These are phyloP conservation scores for Suillus weaverae DNA, from an alignment of 768 basidiomycete genomes.

Conservation along the genomic window DNA sequence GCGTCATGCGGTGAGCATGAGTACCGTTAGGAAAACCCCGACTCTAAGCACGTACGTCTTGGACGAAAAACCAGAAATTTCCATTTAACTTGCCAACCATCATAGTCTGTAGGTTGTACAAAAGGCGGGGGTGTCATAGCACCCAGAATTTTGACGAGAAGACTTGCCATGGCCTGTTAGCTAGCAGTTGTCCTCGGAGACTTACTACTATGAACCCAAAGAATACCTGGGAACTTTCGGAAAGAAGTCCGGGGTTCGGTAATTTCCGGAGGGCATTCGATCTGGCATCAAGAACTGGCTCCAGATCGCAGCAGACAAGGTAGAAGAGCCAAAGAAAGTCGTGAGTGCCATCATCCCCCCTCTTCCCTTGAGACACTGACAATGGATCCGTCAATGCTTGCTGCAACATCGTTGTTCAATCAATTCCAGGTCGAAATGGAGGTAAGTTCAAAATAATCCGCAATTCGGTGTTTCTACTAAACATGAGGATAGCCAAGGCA, in stretches of 20 bases:
- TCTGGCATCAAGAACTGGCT: not conserved
- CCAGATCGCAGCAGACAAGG: slow-evolving; percentile 1
- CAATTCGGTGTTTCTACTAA: not conserved
- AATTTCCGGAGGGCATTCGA: slow-evolving; percentile 8
- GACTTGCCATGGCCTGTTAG: slow-evolving; percentile 6
- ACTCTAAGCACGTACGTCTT: slow-evolving; percentile 48
- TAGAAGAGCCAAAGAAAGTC: not conserved
- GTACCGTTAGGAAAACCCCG: not conserved
- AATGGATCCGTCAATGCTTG: slow-evolving; percentile 28
- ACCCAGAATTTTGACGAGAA: slow-evolving; percentile 18
- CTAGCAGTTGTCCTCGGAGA: not conserved
- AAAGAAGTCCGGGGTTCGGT: slow-evolving; percentile 4
- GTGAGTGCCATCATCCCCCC: not conserved
- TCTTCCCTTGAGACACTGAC: not conserved
- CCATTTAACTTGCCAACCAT: slow-evolving; percentile 75
- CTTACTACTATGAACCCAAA: not conserved
- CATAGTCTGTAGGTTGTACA: slow-evolving; percentile 57
- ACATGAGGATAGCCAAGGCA: slow-evolving; percentile 23
- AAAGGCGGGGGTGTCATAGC: slow-evolving; percentile 59
- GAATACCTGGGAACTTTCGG: not conserved
- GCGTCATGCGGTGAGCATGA: slow-evolving; percentile 12
- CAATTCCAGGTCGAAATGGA: slow-evolving; percentile 32
- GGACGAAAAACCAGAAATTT: slow-evolving; percentile 80
- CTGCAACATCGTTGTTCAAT: slow-evolving; percentile 19
- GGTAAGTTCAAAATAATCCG: slow-evolving; percentile 18